These are phyloP conservation scores for Hamamelis virginiana DNA, from an alignment of 164 flowering plant species.

Conservation along the genomic window DNA sequence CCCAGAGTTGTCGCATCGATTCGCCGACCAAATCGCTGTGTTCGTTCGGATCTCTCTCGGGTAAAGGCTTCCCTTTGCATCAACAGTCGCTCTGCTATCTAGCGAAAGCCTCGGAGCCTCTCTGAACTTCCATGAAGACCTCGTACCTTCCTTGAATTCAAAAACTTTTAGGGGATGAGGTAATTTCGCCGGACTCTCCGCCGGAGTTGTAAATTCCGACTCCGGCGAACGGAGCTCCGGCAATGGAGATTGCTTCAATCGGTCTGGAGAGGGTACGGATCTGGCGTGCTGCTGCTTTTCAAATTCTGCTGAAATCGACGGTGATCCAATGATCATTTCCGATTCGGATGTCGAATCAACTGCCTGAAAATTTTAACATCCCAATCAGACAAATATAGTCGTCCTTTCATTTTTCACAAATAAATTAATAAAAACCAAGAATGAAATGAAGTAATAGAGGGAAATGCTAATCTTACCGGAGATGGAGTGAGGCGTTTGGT, in stretches of 20 bases:
- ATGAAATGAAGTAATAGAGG: background rate
- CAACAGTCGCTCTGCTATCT: conserved; percentile 80
- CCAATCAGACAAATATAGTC: background rate
- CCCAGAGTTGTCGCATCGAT: conserved; percentile 10
- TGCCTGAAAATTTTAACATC: conserved; percentile 24
- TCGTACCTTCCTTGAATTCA: conserved; percentile 59
- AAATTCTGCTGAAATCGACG: conserved; percentile 25
- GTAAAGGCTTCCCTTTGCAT: conserved; percentile 63
- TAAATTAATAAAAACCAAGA: background rate
- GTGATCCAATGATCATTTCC: conserved; percentile 34
- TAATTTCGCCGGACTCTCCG: conserved; percentile 16
- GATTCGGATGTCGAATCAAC: conserved; percentile 35
- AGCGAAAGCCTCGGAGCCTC: conserved; percentile 90
- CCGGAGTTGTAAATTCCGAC: conserved; percentile 13
- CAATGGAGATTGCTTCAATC: conserved; percentile 14
- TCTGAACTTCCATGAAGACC: conserved; percentile 73
- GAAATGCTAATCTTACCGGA: conserved; percentile 12
- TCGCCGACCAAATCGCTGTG: conserved; percentile 26
- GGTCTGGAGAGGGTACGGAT: conserved; percentile 24
- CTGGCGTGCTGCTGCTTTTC: conserved; percentile 12
- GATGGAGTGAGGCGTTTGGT: conserved; percentile 64
- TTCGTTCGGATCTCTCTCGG: conserved; percentile 65
- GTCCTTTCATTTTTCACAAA: too few species aligned
- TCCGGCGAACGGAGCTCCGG: conserved; percentile 27
- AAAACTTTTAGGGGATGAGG: conserved; percentile 46